Evolutionary conservation across 441 rosid genomes (phyloP).

Genomic region (Aleurites moluccanus): DNA sequence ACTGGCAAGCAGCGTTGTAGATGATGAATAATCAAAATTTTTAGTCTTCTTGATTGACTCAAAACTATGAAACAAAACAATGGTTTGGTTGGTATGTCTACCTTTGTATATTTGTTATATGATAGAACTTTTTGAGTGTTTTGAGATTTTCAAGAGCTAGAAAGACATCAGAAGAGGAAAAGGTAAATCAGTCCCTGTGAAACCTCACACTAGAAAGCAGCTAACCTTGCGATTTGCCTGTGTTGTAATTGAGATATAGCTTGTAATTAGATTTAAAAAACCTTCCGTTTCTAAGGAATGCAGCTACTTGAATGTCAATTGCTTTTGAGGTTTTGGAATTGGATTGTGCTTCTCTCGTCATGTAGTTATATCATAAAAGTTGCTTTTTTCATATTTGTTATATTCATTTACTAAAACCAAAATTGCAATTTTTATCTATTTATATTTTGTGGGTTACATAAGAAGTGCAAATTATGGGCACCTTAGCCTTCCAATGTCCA

Average conservation of each 20-base stretch:
- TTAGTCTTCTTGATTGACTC: constrained; percentile 28
- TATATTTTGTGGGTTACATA: not conserved
- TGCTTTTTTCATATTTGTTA: not conserved
- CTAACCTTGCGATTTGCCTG: constrained; percentile 38
- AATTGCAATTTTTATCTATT: not conserved
- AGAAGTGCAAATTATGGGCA: not conserved
- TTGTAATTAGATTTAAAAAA: constrained; percentile 34
- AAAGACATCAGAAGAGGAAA: constrained; percentile 19
- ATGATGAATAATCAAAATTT: constrained; percentile 27
- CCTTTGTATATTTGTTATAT: too few relatives aligned
- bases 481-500: too few relatives aligned
- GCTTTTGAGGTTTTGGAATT: constrained; percentile 28
- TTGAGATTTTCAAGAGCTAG: constrained; percentile 26
- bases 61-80: constrained; percentile 21
- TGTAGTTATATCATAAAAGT: not conserved
- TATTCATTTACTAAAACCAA: not conserved
- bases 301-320: constrained; percentile 31
- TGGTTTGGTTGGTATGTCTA: constrained; percentile 24
- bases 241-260: constrained; percentile 35
- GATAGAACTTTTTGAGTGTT: constrained; percentile 34
- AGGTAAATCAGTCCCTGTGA: constrained; percentile 25
- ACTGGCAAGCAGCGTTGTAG: constrained; percentile 49
- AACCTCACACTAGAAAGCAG: constrained; percentile 41
- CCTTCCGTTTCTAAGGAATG: constrained; percentile 29
- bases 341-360: constrained; percentile 1